Percentiles rank a stretch among this genome's conserved stretches.
Evolutionary conservation across 257 asterid genomes (phyloP).

Genomic region (Capsicum chinense): DNA sequence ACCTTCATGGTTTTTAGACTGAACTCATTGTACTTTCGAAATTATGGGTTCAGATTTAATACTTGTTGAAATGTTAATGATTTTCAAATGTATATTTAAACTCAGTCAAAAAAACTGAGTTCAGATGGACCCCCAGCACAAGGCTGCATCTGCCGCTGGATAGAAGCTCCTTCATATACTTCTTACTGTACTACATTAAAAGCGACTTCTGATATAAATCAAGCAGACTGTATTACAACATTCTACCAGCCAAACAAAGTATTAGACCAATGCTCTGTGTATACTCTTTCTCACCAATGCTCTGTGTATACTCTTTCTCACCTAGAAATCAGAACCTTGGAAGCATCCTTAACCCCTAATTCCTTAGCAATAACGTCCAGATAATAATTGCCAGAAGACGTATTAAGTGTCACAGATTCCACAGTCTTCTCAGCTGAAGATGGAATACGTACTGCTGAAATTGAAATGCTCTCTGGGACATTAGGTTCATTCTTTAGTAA

Average conservation of each 20-base stretch:
- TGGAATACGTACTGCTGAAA: conserved; percentile 68
- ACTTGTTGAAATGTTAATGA: not conserved
- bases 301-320: conserved; percentile 37
- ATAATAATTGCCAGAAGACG: conserved; percentile 62
- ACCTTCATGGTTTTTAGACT: not conserved
- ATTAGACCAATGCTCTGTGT: not conserved
- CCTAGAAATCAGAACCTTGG: conserved; percentile 81
- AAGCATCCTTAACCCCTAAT: conserved; percentile 64
- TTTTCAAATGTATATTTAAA: not conserved
- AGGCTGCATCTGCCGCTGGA: not conserved
- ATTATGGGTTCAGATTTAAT: conserved; percentile 8
- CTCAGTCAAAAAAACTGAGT: conserved; percentile 3
- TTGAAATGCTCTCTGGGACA: conserved; percentile 45
- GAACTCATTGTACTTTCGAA: conserved; percentile 10
- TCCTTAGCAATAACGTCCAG: conserved; percentile 75
- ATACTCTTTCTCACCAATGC: conserved; percentile 48
- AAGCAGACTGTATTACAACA: conserved; percentile 19
- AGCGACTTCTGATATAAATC: not conserved
- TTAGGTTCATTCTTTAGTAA: conserved; percentile 48
- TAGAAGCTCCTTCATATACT: not conserved
- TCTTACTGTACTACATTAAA: not conserved
- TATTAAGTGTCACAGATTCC: conserved; percentile 54
- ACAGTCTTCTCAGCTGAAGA: conserved; percentile 56
- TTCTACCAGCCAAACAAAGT: not conserved
- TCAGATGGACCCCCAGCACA: not conserved